A percentile compares a stretch with the other conserved stretches of the same genome.
Conservation (phyloP, 78 protist species). For the Polysphondylium violaceum region DNA sequence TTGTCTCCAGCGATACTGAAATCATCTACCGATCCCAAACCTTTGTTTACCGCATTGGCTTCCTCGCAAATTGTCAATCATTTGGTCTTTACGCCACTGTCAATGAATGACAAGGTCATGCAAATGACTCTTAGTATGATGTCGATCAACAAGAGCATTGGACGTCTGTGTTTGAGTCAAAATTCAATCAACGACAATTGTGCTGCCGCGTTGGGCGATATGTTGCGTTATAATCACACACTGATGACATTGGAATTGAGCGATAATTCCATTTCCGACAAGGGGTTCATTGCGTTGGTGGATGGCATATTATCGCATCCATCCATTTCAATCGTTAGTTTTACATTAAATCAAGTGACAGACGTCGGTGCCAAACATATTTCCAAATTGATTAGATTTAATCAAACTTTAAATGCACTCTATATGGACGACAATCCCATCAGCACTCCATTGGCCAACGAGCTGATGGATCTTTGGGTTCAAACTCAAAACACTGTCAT, state of each 20-base stretch:
- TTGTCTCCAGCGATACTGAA: slow-evolving; percentile 11
- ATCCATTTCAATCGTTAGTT: slow-evolving; percentile 18
- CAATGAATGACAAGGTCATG: slow-evolving; percentile 48
- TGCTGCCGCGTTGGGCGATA: slow-evolving; percentile 61
- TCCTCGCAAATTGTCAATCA: slow-evolving; percentile 18
- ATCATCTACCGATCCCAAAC: slow-evolving; percentile 35
- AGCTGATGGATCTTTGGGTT: slow-evolving; percentile 45
- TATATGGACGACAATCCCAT: slow-evolving; percentile 50
- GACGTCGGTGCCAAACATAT: slow-evolving; percentile 36
- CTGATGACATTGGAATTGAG: slow-evolving; percentile 47
- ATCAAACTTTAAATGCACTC: slow-evolving; percentile 55
- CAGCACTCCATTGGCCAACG: neutral
- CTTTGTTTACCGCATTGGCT: slow-evolving; percentile 38
- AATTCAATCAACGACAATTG: slow-evolving; percentile 22
- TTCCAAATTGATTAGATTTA: slow-evolving; percentile 1
- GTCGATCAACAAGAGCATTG: slow-evolving; percentile 17
- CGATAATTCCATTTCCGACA: slow-evolving; percentile 25
- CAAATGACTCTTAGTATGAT: slow-evolving; percentile 28
- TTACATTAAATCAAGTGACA: slow-evolving; percentile 26
- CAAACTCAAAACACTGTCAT: slow-evolving; percentile 11
- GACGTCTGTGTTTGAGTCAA: slow-evolving; percentile 18
- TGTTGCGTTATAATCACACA: slow-evolving; percentile 48
- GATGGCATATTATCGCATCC: slow-evolving; percentile 78
- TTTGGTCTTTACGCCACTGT: slow-evolving; percentile 23
- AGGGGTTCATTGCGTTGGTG: neutral